These are phyloP conservation scores for Volvariella surrecta DNA, from an alignment of 1,284 basidiomycete species.

Conservation along the genomic window DNA sequence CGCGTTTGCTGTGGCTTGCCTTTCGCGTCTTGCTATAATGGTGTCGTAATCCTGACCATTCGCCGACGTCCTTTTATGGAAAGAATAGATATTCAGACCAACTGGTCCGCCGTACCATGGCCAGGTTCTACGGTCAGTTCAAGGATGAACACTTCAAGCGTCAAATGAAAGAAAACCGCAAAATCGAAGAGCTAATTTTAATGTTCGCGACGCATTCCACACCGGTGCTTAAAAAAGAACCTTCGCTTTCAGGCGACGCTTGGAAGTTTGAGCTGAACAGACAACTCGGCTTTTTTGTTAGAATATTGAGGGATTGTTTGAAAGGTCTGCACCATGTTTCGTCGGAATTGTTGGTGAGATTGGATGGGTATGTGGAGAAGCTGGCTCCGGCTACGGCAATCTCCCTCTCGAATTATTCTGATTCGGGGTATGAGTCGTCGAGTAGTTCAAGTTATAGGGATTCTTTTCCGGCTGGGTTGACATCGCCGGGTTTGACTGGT, in stretches of 20 bases:
- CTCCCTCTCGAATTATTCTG: conserved; percentile 27
- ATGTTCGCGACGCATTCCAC: conserved; percentile 92
- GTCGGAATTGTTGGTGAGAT: conserved; percentile 70
- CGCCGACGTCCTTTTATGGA: neutral
- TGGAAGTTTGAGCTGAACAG: conserved; percentile 93
- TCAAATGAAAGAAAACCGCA: conserved; percentile 92
- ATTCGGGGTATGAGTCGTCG: conserved; percentile 62
- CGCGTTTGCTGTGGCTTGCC: neutral
- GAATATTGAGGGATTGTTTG: conserved; percentile 78
- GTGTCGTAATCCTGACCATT: neutral
- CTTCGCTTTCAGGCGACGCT: conserved; percentile 65
- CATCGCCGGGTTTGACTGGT: conserved; percentile 10
- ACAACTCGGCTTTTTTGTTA: conserved; percentile 84
- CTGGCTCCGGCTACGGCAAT: conserved; percentile 44
- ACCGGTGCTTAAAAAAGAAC: conserved; percentile 77
- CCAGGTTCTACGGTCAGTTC: conserved; percentile 85
- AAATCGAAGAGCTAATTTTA: conserved; percentile 95
- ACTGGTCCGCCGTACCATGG: conserved; percentile 80
- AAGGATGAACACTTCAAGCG: conserved; percentile 77
- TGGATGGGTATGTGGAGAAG: conserved; percentile 81
- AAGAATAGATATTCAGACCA: conserved; percentile 73
- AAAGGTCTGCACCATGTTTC: conserved; percentile 67
- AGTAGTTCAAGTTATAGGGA: conserved; percentile 51
- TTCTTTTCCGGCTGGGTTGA: conserved; percentile 18
- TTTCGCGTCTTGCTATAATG: conserved; percentile 2